phyloP scores from a whole-genome alignment of 495 filamentous ascomycete genomes.

The Parachaetomium inaequale region DNA sequence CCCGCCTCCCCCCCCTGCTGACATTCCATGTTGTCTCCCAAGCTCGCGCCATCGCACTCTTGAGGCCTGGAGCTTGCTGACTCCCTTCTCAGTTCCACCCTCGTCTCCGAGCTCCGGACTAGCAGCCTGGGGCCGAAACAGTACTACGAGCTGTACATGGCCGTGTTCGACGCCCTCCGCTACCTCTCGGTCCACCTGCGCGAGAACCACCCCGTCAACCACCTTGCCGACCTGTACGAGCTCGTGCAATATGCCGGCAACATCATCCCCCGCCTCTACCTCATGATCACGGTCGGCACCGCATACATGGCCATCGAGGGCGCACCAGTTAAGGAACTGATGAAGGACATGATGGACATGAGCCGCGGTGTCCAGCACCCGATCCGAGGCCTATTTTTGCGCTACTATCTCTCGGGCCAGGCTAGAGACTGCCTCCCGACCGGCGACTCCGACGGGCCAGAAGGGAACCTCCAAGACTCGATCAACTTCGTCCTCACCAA shows the following conservation, averaged over 20 bases:
- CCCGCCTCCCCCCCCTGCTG: not conserved
- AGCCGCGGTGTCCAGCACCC: conserved; percentile 96
- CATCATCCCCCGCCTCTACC: conserved; percentile 91
- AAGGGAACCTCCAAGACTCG: conserved; percentile 94
- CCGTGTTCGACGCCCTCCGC: conserved; percentile 94
- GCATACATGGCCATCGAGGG: conserved; percentile 99
- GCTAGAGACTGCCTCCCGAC: conserved; percentile 82
- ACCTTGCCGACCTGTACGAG: conserved; percentile 97
- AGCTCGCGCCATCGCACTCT: not conserved
- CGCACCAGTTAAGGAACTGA: conserved; percentile 98
- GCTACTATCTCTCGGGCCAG: conserved; percentile 94
- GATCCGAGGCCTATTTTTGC: conserved; percentile 86
- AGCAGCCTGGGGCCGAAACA: conserved; percentile 95
- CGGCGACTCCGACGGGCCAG: conserved; percentile 82
- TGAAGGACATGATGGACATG: conserved; percentile 99
- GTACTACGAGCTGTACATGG: conserved; percentile 99
- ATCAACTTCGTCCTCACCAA: conserved; percentile 97
- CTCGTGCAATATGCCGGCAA: conserved; percentile 99
- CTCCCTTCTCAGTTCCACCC: conserved; percentile 67
- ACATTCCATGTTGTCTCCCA: not conserved
- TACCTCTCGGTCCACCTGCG: conserved; percentile 95
- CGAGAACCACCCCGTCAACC: conserved; percentile 95
- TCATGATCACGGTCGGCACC: conserved; percentile 98
- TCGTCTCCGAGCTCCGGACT: conserved; percentile 94
- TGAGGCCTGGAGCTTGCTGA: not conserved